Conservation (phyloP, 208 protist genomes). For the Trypanosoma grayi region DNA sequence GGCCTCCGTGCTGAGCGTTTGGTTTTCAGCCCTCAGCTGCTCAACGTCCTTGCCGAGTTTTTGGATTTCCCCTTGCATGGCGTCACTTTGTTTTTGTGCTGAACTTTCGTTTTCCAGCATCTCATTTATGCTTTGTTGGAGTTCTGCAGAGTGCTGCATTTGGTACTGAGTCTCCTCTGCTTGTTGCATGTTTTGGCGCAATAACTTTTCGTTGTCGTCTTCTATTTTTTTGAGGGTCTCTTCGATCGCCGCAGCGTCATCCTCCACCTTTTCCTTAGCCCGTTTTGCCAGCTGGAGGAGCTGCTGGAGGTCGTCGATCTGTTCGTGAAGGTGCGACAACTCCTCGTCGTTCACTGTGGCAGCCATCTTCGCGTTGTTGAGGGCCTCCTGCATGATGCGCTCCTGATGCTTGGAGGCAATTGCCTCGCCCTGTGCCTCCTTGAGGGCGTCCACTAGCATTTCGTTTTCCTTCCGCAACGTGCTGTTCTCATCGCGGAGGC, state of each 20-base stretch:
- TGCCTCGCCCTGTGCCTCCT: not conserved
- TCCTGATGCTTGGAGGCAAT: slow-evolving; percentile 3
- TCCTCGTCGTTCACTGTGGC: not conserved
- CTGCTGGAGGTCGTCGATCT: not conserved
- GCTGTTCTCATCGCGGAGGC: slow-evolving; percentile 27
- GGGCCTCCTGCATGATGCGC: not conserved
- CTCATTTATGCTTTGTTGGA: not conserved
- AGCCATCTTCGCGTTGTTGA: not conserved
- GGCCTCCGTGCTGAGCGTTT: not conserved
- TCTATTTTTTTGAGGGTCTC: not conserved
- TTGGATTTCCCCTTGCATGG: not conserved
- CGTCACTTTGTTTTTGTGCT: not conserved
- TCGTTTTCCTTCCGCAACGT: slow-evolving; percentile 8
- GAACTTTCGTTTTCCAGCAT: not conserved
- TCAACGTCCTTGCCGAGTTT: not conserved
- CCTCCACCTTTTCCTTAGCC: not conserved
- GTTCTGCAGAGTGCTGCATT: not conserved
- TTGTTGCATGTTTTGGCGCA: not conserved
- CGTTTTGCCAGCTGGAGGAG: not conserved
- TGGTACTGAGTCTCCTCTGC: not conserved
- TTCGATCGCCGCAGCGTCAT: not conserved
- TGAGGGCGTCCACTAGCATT: not conserved
- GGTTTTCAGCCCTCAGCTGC: not conserved
- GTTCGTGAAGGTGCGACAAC: not conserved
- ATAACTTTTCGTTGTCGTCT: not conserved